Percentiles rank a stretch among this genome's conserved stretches.
Evolutionary conservation across 345 rosid species (phyloP).

Genomic region (Populus deltoides): DNA sequence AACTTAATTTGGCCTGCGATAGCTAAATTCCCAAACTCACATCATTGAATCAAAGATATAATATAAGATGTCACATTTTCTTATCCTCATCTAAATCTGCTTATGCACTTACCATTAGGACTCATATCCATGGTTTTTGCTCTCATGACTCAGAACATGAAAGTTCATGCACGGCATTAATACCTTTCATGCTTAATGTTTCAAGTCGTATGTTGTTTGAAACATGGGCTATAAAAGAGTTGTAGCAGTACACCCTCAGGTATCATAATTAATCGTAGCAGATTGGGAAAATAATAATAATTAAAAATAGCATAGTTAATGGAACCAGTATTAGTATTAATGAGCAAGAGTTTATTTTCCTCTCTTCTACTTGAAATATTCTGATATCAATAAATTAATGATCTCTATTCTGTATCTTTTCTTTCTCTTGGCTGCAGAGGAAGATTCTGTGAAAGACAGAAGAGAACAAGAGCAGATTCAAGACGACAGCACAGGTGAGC

Average conservation of each 20-base stretch:
- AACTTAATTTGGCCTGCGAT: background rate
- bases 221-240: background rate
- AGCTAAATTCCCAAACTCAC: background rate
- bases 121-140: background rate
- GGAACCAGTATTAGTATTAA: background rate
- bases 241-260: background rate
- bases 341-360: background rate
- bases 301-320: background rate
- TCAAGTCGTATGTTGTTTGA: background rate
- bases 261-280: background rate
- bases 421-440: conserved; percentile 45
- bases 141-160: background rate
- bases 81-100: background rate
- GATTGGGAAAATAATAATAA: background rate
- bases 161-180: background rate
- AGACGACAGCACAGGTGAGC: conserved; percentile 40
- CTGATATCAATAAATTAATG: background rate
- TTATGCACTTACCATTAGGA: background rate
- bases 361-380: background rate
- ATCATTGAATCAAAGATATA: background rate
- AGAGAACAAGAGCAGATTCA: conserved; percentile 54
- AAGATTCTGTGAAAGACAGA: conserved; percentile 58
- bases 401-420: background rate
- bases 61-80: conserved; percentile 6
- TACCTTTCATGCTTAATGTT: background rate